These are phyloP conservation scores for Fusarium circinatum DNA, from an alignment of 2,329 filamentous ascomycete species.

Conservation along the genomic window DNA sequence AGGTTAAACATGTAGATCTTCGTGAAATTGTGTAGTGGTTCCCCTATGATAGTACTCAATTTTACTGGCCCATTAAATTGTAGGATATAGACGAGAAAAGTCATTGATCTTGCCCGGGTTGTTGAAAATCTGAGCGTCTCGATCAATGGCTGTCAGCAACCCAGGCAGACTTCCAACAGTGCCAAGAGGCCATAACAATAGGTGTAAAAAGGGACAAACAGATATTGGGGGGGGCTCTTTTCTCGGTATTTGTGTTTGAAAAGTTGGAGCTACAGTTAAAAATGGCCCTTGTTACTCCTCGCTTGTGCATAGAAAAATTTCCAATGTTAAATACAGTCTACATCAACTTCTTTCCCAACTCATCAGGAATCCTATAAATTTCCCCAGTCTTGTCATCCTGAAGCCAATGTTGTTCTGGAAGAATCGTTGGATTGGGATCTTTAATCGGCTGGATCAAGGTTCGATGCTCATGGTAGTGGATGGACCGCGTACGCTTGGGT, in stretches of 20 bases:
- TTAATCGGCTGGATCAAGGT: slow-evolving; percentile 39
- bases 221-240: background rate
- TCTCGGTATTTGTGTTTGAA: background rate
- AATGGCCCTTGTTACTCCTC: background rate
- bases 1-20: background rate
- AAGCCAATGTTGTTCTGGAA: slow-evolving; percentile 39
- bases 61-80: background rate
- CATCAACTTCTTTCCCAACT: slow-evolving; percentile 27
- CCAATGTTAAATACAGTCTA: background rate
- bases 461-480: slow-evolving; percentile 39
- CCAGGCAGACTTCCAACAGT: background rate
- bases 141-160: background rate
- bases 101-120: background rate
- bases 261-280: background rate
- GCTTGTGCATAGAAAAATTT: background rate
- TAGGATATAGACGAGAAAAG: background rate
- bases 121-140: background rate
- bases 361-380: slow-evolving; percentile 41
- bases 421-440: slow-evolving; percentile 34
- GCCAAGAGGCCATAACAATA: background rate
- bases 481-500: slow-evolving; percentile 34
- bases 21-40: background rate
- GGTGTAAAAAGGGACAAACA: background rate
- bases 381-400: slow-evolving; percentile 40
- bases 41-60: too few relatives aligned